Evolutionary conservation across 192 early-diverging fungal genomes (phyloP).

Genomic region (Oehlia diaphana): DNA sequence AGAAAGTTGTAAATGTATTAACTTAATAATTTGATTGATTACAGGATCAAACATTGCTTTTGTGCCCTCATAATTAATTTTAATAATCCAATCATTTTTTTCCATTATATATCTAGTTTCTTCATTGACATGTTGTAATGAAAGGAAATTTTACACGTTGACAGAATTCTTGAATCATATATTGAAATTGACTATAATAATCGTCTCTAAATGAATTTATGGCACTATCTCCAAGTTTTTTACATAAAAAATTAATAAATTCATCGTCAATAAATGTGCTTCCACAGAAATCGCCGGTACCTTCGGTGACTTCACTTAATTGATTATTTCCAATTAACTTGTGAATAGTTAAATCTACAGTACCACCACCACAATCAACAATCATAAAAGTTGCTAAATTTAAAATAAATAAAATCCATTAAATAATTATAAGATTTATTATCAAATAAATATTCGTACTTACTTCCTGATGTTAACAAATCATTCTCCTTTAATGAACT

Average conservation of each 20-base stretch:
- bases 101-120: conserved; percentile 33
- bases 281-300: conserved; percentile 39
- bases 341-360: conserved; percentile 41
- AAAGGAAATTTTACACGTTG: too few relatives aligned
- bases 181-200: too few relatives aligned
- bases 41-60: conserved; percentile 38
- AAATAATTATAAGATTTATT: too few relatives aligned
- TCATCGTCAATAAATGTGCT: conserved; percentile 45
- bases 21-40: conserved; percentile 33
- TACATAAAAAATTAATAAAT: conserved; percentile 43
- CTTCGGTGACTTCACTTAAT: conserved; percentile 28
- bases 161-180: too few relatives aligned
- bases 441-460: too few relatives aligned
- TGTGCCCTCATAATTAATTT: conserved; percentile 43
- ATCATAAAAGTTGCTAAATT: conserved; percentile 50
- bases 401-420: too few relatives aligned
- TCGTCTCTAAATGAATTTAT: conserved; percentile 33
- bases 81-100: conserved; percentile 44
- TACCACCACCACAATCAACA: conserved; percentile 46
- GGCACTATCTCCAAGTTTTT: conserved; percentile 42
- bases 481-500: too few relatives aligned
- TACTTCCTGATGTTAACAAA: too few relatives aligned
- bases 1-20: conserved; percentile 38
- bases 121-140: neutral
- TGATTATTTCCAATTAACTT: conserved; percentile 23